Percentiles rank a stretch among this genome's conserved stretches.
phyloP scores from a whole-genome alignment of 495 filamentous ascomycete genomes.

The Trichocladium antarcticum region DNA sequence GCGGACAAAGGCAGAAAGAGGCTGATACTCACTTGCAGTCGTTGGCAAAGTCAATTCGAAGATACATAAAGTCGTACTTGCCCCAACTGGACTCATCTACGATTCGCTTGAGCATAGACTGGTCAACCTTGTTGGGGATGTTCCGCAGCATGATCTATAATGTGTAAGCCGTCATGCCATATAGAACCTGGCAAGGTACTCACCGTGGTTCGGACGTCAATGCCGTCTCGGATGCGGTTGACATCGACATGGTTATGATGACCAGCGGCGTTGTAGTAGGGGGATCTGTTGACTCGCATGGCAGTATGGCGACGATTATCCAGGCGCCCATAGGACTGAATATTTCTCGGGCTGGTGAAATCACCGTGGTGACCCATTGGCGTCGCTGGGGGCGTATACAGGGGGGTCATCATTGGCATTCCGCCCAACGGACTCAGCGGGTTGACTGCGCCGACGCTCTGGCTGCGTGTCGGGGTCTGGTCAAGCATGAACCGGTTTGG shows the following conservation, averaged over 20 bases:
- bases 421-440: slow-evolving; percentile 20
- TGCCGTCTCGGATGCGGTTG: slow-evolving; percentile 50
- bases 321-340: slow-evolving; percentile 20
- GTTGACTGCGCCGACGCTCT: slow-evolving; percentile 11
- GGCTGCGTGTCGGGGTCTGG: slow-evolving; percentile 26
- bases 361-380: slow-evolving; percentile 23
- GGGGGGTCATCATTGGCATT: slow-evolving; percentile 17
- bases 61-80: slow-evolving; percentile 88
- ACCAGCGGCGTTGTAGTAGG: slow-evolving; percentile 32
- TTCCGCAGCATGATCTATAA: slow-evolving; percentile 90
- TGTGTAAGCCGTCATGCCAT: slow-evolving; percentile 5
- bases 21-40: slow-evolving; percentile 65
- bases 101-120: slow-evolving; percentile 66
- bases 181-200: slow-evolving; percentile 18
- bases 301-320: slow-evolving; percentile 34
- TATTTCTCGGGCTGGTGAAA: slow-evolving; percentile 23
- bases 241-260: slow-evolving; percentile 60
- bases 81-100: slow-evolving; percentile 68
- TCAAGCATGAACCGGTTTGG: slow-evolving; percentile 27
- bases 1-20: background rate
- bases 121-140: slow-evolving; percentile 83
- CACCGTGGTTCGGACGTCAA: slow-evolving; percentile 66
- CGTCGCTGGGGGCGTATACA: slow-evolving; percentile 26
- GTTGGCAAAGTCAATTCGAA: slow-evolving; percentile 85
- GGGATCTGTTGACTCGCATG: slow-evolving; percentile 29